Base-by-base conservation (phyloP, 345 rosid genomes). In the Lumnitzera racemosa region DNA sequence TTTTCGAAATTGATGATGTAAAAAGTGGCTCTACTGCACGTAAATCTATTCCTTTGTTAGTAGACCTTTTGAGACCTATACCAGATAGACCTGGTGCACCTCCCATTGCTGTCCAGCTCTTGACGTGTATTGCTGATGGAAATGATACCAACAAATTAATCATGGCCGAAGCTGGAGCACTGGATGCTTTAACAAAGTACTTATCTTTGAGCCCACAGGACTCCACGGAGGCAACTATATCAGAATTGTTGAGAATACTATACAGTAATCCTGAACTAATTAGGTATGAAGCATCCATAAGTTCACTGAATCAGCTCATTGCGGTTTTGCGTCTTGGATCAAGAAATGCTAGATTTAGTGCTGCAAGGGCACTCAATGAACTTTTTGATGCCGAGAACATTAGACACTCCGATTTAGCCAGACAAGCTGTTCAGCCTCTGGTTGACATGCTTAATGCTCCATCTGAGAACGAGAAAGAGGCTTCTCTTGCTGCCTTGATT, bases 31-130 rank as follows among this genome's bases (percentile, higher is more conserved):
- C 90, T 70, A 64, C 80, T 50, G 80, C 98, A 43, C 83, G 85
- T 5, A 86, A 84, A 73, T 77, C 91, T 67, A 84, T 91, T 71
- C 96, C 98, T 53, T 70, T 84, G 59, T 74, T 91, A 69, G 98
- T 91, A 64, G 98, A 91, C 79, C 85, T 86, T 61, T 68, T 91
- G 76, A 83, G 80, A 76, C 98, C 98, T 13, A 81, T 88, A 63
- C 90, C 96, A 59, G 95, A 88, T 61, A 81, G 95, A 75, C 95
- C 88, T 1, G 83, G 80, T 67, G 98, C 95, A 74, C 96, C 96
- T 70, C 83, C 87, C 70, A 63, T 81, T 74, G 79, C 95, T 24
- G 80, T 91, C 71, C 76, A 74, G 63, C 80, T 89, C 56, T 77
- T 91, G 70, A 84, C 80, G 46, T 74, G 49, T 65, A 72, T 91